Base-by-base conservation (phyloP, 305 asterid species). In the Fraxinus floribunda region DNA sequence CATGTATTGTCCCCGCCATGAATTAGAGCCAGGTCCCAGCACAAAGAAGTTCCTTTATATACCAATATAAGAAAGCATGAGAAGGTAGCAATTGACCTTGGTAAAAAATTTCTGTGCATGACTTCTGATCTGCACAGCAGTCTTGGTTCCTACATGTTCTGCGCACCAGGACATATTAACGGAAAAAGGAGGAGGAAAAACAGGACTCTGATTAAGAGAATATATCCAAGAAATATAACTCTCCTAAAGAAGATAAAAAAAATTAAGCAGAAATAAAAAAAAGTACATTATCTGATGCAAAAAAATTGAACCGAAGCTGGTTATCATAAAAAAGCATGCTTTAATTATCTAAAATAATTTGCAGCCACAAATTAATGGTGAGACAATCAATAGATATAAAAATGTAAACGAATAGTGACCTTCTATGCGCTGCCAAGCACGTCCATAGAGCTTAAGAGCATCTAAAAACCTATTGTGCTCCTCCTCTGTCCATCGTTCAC, bases 81-180 rank as follows among this genome's bases (percentile, higher is more conserved):
- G 87, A 83, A 88, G 85, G 85, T 83, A 85, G 85, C 84, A 81
- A 82, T 89, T 87, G 86, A 95, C 99, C 99, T 95, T 95, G 30
- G 98, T 91, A 83, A 95, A 95, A 88, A 95, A 94, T 87, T 95
- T 95, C 87, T 95, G 99, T 79, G 99, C 99, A 92, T 95, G 99
- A 88, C 99, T 95, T 90, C 99, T 88, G 89, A 94, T 95, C 95
- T 95, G 98, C 94, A 95, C 99, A 79, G 99, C 99, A 80, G 99
- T 93, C 95, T 95, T 95, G 87, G 99, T 93, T 86, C 99, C 99
- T 84, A 95, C 88, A 87, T 95, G 97, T 90, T 95, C 99, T 95
- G 97, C 91, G 84, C 89, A 94, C 86, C 90, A 90, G 89, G 15
- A 71, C 90, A 90, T 71, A 87, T 76, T 85, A 76, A 81, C 72